These are phyloP conservation scores for Hypoxylon sp. DNA, from an alignment of 2,329 filamentous ascomycete genomes.

Conservation along the genomic window DNA sequence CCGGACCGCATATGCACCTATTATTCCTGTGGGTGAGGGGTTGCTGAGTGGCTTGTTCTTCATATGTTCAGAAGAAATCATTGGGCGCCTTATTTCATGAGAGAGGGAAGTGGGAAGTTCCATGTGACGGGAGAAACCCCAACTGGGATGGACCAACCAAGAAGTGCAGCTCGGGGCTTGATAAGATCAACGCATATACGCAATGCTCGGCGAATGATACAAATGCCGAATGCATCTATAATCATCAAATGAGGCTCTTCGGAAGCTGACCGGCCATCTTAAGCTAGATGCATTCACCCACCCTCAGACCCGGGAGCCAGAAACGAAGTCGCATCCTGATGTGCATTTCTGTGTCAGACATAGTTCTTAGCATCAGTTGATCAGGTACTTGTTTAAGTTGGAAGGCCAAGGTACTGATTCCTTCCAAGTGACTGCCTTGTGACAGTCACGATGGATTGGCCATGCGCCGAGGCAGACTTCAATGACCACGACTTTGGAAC, in stretches of 20 bases:
- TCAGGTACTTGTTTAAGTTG: background rate
- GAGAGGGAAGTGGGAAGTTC: background rate
- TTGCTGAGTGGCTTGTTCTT: constrained; percentile 11
- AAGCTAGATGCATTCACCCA: background rate
- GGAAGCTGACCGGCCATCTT: background rate
- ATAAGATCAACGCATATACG: constrained; percentile 14
- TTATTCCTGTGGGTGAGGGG: constrained; percentile 7
- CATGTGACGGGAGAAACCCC: constrained; percentile 5
- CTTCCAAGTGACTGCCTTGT: background rate
- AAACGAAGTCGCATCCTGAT: background rate
- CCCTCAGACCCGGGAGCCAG: background rate
- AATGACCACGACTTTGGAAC: constrained; percentile 14
- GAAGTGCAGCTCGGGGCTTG: constrained; percentile 1
- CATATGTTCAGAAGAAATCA: background rate
- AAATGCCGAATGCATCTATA: constrained; percentile 12
- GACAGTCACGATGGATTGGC: constrained; percentile 25
- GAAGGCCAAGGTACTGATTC: background rate
- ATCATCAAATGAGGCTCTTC: constrained; percentile 27
- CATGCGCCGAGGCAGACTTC: constrained; percentile 7
- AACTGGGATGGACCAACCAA: constrained; percentile 16
- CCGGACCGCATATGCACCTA: background rate
- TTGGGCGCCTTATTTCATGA: constrained; percentile 14
- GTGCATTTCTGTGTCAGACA: background rate
- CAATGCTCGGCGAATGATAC: constrained; percentile 16
- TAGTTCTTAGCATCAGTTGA: background rate